Percentiles rank a stretch among this genome's conserved stretches.
Conservation (phyloP, 306 rosid species). For the Vicia faba region DNA sequence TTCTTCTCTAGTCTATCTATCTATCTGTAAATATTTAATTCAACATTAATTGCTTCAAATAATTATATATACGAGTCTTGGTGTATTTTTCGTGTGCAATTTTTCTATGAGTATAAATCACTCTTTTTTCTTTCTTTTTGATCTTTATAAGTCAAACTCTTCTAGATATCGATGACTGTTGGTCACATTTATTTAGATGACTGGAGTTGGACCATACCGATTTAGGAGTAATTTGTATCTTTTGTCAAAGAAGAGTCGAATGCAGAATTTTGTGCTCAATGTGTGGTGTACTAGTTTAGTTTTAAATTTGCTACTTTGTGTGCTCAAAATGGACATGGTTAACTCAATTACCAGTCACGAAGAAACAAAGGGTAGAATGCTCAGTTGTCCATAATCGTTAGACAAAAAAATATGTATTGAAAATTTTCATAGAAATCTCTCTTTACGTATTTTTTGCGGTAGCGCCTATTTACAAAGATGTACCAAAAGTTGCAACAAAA, state of each 20-base stretch:
- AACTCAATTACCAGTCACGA: constrained; percentile 20
- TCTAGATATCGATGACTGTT: no score
- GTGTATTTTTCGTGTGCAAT: background rate
- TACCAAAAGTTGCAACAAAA: no score
- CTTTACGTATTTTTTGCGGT: no score
- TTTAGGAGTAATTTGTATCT: background rate
- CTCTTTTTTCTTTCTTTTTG: no score
- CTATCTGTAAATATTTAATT: background rate
- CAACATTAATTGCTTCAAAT: constrained; percentile 15
- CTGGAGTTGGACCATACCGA: background rate
- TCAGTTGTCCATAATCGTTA: constrained; percentile 27
- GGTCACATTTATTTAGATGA: no score
- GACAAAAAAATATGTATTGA: background rate
- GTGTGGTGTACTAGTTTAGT: constrained; percentile 6
- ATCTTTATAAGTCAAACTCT: no score
- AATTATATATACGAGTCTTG: background rate
- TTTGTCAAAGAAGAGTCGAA: constrained; percentile 1
- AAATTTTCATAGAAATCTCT: no score
- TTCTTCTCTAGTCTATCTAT: background rate
- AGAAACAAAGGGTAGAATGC: constrained; percentile 21
- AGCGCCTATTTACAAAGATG: no score
- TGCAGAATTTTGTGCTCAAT: background rate
- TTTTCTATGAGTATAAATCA: background rate
- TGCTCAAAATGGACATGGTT: constrained; percentile 14
- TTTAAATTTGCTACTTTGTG: constrained; percentile 15